Evolutionary conservation across 129 eudicot species (phyloP).

Genomic region (Centella asiatica): DNA sequence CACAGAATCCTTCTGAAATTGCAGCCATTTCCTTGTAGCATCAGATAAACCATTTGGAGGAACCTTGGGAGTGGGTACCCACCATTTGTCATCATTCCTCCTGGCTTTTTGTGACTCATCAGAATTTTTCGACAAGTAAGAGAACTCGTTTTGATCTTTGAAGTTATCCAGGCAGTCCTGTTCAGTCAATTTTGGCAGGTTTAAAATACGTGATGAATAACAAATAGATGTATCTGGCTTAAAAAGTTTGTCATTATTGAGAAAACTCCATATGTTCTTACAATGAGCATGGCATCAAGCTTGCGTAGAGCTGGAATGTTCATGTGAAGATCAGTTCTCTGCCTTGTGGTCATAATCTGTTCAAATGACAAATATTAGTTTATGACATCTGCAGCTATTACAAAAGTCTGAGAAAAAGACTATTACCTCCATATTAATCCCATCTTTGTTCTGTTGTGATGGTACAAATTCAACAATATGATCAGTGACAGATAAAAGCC

Average conservation of each 20-base stretch:
- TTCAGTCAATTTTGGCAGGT: slow-evolving; percentile 1
- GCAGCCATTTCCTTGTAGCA: slow-evolving; percentile 40
- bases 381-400: not conserved
- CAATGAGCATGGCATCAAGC: slow-evolving; percentile 42
- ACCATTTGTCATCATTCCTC: slow-evolving; percentile 53
- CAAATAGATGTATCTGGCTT: not conserved
- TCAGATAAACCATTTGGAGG: slow-evolving; percentile 56
- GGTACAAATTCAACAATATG: slow-evolving; percentile 46
- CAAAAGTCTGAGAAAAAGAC: not conserved
- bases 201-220: not conserved
- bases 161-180: slow-evolving; percentile 50
- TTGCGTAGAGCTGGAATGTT: slow-evolving; percentile 40
- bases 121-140: slow-evolving; percentile 22
- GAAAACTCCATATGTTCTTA: slow-evolving; percentile 12
- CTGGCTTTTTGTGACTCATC: slow-evolving; percentile 18
- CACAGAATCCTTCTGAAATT: slow-evolving; percentile 75
- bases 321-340: slow-evolving; percentile 40
- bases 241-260: not conserved
- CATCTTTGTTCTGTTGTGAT: slow-evolving; percentile 35
- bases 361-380: not conserved
- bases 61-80: slow-evolving; percentile 89
- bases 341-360: slow-evolving; percentile 44
- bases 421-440: slow-evolving; percentile 34
- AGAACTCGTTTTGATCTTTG: slow-evolving; percentile 41
- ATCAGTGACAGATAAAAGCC: slow-evolving; percentile 49